Percentiles rank a stretch among this genome's conserved stretches.
phyloP scores from a whole-genome alignment of 108 stramenopile genomes.

The Cylindrotheca fusiformis region DNA sequence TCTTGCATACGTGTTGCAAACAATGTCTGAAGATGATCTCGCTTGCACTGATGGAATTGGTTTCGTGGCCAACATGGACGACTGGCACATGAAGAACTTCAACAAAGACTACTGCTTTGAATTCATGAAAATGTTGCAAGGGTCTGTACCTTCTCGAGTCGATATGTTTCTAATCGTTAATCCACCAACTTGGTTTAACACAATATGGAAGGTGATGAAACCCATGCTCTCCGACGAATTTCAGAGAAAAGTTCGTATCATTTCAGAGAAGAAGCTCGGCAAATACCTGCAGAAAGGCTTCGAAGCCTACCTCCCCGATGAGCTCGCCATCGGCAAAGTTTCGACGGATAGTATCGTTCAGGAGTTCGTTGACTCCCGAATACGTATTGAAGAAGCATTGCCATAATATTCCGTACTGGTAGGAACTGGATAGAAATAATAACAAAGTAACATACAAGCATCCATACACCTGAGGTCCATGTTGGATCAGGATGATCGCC shows the following conservation, averaged over 20 bases:
- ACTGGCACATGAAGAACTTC: conserved; percentile 52
- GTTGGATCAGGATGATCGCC: no score
- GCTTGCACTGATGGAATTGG: conserved; percentile 44
- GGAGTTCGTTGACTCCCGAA: no score
- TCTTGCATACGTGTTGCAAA: conserved; percentile 42
- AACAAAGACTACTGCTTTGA: conserved; percentile 35
- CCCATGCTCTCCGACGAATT: conserved; percentile 42
- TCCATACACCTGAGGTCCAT: no score
- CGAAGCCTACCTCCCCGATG: no score
- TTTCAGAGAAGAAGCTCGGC: conserved; percentile 18
- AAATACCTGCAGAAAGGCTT: no score
- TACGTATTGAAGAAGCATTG: no score
- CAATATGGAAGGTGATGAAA: conserved; percentile 49
- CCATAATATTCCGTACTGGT: no score
- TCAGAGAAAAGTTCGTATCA: conserved; percentile 42
- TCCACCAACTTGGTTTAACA: conserved; percentile 51
- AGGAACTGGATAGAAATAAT: no score
- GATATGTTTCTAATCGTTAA: conserved; percentile 54
- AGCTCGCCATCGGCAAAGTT: no score
- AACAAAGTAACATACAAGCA: no score
- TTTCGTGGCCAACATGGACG: conserved; percentile 56
- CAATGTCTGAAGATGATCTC: conserved; percentile 29
- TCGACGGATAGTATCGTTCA: no score
- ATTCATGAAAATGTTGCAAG: conserved; percentile 53
- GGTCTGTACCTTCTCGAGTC: conserved; percentile 37